Conservation (phyloP, 768 basidiomycete species). For the Candolleomyces eurysporus region DNA sequence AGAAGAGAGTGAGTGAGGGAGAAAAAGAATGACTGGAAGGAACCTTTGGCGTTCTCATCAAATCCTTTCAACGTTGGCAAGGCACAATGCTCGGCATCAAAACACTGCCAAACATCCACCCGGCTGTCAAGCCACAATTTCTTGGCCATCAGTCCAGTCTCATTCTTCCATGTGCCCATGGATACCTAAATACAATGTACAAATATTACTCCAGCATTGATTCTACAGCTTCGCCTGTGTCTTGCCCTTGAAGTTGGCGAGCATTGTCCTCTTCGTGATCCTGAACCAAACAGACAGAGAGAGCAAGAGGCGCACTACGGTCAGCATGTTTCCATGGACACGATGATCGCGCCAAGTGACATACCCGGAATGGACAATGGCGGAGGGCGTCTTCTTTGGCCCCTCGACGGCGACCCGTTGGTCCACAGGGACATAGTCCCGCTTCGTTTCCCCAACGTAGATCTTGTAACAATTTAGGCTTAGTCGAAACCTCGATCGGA, state of each 20-base stretch:
- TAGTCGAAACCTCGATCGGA: too few relatives aligned
- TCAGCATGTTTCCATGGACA: conserved; percentile 37
- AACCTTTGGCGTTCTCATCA: conserved; percentile 1
- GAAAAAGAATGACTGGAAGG: conserved; percentile 8
- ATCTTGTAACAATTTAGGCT: conserved; percentile 29
- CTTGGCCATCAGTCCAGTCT: not conserved
- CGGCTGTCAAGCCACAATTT: conserved; percentile 16
- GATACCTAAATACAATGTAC: conserved; percentile 3
- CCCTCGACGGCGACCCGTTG: conserved; percentile 58
- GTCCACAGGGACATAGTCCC: conserved; percentile 70
- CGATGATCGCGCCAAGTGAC: conserved; percentile 28
- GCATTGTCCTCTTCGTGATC: conserved; percentile 64
- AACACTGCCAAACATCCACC: conserved; percentile 5
- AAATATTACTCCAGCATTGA: conserved; percentile 7
- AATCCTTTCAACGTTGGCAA: not conserved
- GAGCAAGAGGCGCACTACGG: not conserved
- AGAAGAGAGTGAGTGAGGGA: not conserved
- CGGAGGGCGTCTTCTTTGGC: conserved; percentile 55
- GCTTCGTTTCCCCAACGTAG: conserved; percentile 72
- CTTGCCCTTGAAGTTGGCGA: conserved; percentile 61
- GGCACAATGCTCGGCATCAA: conserved; percentile 13
- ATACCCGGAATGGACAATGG: conserved; percentile 74
- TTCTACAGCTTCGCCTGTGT: conserved; percentile 40
- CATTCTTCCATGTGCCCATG: conserved; percentile 1
- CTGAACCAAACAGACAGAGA: conserved; percentile 30